These are phyloP conservation scores for Triadica sebifera DNA, from an alignment of 345 rosid genomes.

Conservation along the genomic window DNA sequence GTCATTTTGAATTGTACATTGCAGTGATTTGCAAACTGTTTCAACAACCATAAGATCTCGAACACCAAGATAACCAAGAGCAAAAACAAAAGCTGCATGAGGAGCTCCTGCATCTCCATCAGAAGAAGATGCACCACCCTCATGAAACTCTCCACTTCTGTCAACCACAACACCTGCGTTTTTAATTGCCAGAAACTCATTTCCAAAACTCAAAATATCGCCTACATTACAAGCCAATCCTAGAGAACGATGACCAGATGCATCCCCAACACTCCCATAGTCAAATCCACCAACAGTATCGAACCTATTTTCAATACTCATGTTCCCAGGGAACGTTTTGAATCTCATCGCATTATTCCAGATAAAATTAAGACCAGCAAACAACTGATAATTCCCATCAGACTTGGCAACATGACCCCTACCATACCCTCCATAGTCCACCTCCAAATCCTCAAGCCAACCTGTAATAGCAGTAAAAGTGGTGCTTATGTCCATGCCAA, in stretches of 20 bases:
- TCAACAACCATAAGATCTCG: conserved; percentile 72
- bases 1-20: conserved; percentile 50
- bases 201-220: conserved; percentile 32
- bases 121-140: conserved; percentile 19
- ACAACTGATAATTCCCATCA: conserved; percentile 52
- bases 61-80: conserved; percentile 59
- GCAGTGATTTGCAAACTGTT: conserved; percentile 64
- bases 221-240: conserved; percentile 36
- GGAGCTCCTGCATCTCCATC: conserved; percentile 42
- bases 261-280: conserved; percentile 26
- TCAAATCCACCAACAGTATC: conserved; percentile 32
- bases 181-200: conserved; percentile 15
- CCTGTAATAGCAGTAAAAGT: conserved; percentile 81
- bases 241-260: conserved; percentile 17
- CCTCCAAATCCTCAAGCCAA: conserved; percentile 88
- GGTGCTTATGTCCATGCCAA: conserved; percentile 79
- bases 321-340: conserved; percentile 47
- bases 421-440: conserved; percentile 46
- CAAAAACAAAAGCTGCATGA: conserved; percentile 56
- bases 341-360: conserved; percentile 79
- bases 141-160: conserved; percentile 24
- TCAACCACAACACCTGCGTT: conserved; percentile 19
- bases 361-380: conserved; percentile 72
- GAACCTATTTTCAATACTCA: conserved; percentile 24
- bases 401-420: conserved; percentile 39